Conservation (phyloP, 2,329 filamentous ascomycete species). For the Gnomoniopsis sp. region DNA sequence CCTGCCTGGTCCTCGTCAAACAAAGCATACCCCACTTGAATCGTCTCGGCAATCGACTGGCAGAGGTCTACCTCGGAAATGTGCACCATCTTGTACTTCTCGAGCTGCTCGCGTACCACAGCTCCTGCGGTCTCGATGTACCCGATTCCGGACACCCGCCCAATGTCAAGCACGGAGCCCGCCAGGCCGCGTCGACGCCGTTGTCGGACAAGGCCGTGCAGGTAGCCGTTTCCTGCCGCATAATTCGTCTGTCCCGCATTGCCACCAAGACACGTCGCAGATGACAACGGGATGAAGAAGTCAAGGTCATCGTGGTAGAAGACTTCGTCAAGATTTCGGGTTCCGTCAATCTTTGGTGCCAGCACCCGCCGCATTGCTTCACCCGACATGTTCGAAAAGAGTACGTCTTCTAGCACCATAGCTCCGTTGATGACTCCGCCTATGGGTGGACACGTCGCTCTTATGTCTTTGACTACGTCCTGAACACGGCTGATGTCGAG, state of each 20-base stretch:
- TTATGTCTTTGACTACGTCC: not conserved
- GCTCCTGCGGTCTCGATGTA: constrained; percentile 29
- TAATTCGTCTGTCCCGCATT: constrained; percentile 39
- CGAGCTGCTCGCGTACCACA: constrained; percentile 9
- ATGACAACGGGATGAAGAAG: constrained; percentile 31
- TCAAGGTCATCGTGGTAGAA: constrained; percentile 24
- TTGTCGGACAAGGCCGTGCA: too few species aligned
- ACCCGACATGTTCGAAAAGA: constrained; percentile 10
- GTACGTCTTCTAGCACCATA: constrained; percentile 14
- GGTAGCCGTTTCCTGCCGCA: constrained; percentile 36
- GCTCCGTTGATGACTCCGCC: constrained; percentile 18
- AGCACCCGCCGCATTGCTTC: constrained; percentile 19
- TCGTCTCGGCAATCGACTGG: not conserved
- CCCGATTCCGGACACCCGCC: constrained; percentile 41
- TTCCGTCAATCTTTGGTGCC: constrained; percentile 27
- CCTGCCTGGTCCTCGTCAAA: not conserved
- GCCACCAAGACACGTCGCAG: constrained; percentile 23
- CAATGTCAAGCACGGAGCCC: too few species aligned
- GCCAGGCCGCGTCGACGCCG: too few species aligned
- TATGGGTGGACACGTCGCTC: not conserved
- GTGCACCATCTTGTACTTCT: not conserved
- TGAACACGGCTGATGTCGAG: not conserved
- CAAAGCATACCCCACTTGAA: not conserved
- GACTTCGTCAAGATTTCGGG: constrained; percentile 22
- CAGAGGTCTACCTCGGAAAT: not conserved